Conservation (phyloP, 106 monocot species). For the Dioscorea zingiberensis region DNA sequence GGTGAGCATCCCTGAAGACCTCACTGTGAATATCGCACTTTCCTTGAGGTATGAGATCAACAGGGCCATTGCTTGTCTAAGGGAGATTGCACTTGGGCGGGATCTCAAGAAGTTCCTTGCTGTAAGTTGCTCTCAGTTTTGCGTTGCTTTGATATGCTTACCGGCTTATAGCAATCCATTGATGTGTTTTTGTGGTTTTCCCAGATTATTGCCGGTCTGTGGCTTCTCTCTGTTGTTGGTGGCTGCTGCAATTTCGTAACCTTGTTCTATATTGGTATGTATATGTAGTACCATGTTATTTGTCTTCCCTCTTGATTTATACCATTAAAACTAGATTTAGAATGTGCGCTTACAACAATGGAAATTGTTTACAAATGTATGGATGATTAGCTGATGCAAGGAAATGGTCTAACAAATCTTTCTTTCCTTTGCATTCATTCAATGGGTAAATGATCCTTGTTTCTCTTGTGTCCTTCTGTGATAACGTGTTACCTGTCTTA, state of each 20-base stretch:
- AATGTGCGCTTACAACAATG: too few species aligned
- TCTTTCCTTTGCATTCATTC: too few species aligned
- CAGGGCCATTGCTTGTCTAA: constrained; percentile 21
- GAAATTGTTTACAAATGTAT: too few species aligned
- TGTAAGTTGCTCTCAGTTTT: constrained; percentile 19
- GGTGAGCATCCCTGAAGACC: constrained; percentile 52
- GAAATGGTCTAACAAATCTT: too few species aligned
- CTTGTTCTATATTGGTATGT: constrained; percentile 41
- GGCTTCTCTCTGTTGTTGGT: constrained; percentile 44
- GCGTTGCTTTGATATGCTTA: not conserved
- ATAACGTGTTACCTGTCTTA: too few species aligned
- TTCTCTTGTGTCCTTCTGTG: too few species aligned
- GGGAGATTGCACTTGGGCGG: constrained; percentile 46
- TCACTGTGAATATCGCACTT: constrained; percentile 28
- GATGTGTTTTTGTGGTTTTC: not conserved
- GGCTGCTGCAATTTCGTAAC: constrained; percentile 41
- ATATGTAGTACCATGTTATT: not conserved
- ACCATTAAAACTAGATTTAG: too few species aligned
- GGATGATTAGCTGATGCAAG: too few species aligned
- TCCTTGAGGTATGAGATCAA: constrained; percentile 57
- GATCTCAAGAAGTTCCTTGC: constrained; percentile 59
- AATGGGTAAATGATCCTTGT: too few species aligned
- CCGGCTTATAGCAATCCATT: not conserved
- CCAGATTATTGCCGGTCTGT: constrained; percentile 45
- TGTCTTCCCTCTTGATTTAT: not conserved